Conservation (phyloP, 164 flowering plant genomes). For the Vitis rotundifolia region DNA sequence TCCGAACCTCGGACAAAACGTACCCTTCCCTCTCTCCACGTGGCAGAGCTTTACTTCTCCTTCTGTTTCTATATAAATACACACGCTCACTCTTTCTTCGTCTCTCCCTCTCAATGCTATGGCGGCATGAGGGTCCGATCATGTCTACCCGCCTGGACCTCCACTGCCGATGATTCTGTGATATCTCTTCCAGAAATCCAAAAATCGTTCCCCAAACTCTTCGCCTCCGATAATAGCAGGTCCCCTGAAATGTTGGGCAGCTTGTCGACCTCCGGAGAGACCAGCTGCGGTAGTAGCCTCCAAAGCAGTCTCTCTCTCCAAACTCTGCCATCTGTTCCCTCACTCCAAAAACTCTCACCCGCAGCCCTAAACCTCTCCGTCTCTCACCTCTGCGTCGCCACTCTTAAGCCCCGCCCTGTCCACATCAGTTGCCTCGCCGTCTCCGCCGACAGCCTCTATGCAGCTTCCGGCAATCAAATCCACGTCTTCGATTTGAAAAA, state of each 20-base stretch:
- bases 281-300: constrained; percentile 31
- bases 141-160: constrained; percentile 38
- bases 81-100: not conserved
- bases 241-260: constrained; percentile 11
- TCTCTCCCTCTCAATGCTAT: constrained; percentile 5
- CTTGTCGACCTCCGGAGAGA: constrained; percentile 19
- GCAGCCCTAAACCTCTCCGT: constrained; percentile 26
- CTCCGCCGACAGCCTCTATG: constrained; percentile 50
- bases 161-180: constrained; percentile 3
- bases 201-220: constrained; percentile 10
- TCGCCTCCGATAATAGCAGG: constrained; percentile 17
- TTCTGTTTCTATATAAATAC: not conserved
- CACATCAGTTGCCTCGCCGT: constrained; percentile 53
- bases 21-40: constrained; percentile 4
- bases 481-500: constrained; percentile 51
- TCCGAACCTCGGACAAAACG: not conserved
- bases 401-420: constrained; percentile 32
- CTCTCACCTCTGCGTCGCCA: constrained; percentile 27
- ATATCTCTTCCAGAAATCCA: not conserved
- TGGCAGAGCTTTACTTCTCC: not conserved
- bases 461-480: constrained; percentile 55
- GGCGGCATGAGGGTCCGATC: constrained; percentile 38
- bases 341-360: constrained; percentile 43
- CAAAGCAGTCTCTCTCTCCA: constrained; percentile 56
- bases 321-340: constrained; percentile 62